Conservation (phyloP, 768 basidiomycete species). For the Coprinellus micaceus region DNA sequence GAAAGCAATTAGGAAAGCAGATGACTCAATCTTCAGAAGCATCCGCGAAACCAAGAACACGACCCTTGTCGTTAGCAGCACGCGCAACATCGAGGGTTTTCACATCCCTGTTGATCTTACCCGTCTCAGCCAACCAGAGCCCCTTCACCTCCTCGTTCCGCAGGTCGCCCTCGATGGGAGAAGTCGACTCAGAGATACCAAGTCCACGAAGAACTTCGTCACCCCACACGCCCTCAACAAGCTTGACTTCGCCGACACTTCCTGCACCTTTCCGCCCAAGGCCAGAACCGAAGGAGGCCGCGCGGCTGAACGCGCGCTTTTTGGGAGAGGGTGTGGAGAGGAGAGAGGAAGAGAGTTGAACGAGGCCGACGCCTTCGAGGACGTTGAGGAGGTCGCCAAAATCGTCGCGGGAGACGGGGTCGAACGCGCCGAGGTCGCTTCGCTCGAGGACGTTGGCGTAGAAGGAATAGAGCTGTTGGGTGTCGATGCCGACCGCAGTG, state of each 20-base stretch:
- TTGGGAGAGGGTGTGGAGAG: slow-evolving; percentile 29
- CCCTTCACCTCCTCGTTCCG: slow-evolving; percentile 40
- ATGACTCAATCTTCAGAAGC: slow-evolving; percentile 12
- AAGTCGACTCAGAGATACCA: slow-evolving; percentile 39
- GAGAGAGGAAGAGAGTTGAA: slow-evolving; percentile 38
- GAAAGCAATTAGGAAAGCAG: neutral
- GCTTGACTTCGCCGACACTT: slow-evolving; percentile 46
- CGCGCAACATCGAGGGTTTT: slow-evolving; percentile 8
- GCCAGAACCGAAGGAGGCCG: slow-evolving; percentile 51
- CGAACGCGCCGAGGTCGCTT: slow-evolving; percentile 50
- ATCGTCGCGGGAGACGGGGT: slow-evolving; percentile 69
- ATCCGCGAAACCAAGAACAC: slow-evolving; percentile 11
- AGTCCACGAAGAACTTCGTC: slow-evolving; percentile 73
- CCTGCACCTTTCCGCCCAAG: slow-evolving; percentile 32
- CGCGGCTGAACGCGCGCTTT: slow-evolving; percentile 52
- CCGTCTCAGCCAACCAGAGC: slow-evolving; percentile 15
- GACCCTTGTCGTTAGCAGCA: slow-evolving; percentile 5
- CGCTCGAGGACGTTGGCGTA: slow-evolving; percentile 59
- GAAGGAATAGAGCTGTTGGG: slow-evolving; percentile 58
- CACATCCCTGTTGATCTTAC: slow-evolving; percentile 10
- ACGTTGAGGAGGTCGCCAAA: slow-evolving; percentile 69
- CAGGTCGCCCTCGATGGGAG: slow-evolving; percentile 17
- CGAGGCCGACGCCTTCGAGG: slow-evolving; percentile 69
- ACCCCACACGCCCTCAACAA: slow-evolving; percentile 58
- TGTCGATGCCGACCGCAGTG: slow-evolving; percentile 45